A percentile compares a stretch with the other conserved stretches of the same genome.
These are phyloP conservation scores for Panicum hallii DNA, from an alignment of 202 grass and related monocot genomes.

Conservation along the genomic window DNA sequence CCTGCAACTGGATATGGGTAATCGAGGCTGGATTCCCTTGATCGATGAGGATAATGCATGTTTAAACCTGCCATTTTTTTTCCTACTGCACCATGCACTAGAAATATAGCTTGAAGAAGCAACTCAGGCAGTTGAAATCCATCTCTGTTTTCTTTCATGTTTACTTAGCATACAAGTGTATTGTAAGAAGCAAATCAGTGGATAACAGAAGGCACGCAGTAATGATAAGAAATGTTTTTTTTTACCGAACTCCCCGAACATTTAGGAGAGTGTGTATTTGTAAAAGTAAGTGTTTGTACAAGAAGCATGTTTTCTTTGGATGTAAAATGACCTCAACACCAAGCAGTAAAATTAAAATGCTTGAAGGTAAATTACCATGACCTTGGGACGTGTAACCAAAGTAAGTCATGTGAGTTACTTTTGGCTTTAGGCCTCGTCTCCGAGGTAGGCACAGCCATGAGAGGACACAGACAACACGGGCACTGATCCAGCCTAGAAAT, in stretches of 20 bases:
- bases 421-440: slow-evolving; percentile 15
- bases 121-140: neutral
- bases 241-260: neutral
- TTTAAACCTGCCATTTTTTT: slow-evolving; percentile 28
- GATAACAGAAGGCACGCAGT: neutral
- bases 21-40: slow-evolving; percentile 50
- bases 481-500: slow-evolving; percentile 40
- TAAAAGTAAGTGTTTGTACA: neutral
- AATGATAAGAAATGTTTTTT: neutral
- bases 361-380: neutral
- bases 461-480: slow-evolving; percentile 44
- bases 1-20: slow-evolving; percentile 31
- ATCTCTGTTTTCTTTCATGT: neutral
- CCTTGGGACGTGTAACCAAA: slow-evolving; percentile 25
- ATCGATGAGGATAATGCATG: slow-evolving; percentile 48
- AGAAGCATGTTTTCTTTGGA: neutral
- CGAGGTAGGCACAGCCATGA: slow-evolving; percentile 37
- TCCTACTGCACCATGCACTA: neutral
- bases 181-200: neutral
- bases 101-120: neutral
- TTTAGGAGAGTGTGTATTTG: neutral
- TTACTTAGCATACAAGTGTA: neutral
- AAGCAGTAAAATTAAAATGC: neutral
- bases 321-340: neutral
- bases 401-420: slow-evolving; percentile 31